These are phyloP conservation scores for Excoecaria agallocha DNA, from an alignment of 345 rosid species.

Conservation along the genomic window DNA sequence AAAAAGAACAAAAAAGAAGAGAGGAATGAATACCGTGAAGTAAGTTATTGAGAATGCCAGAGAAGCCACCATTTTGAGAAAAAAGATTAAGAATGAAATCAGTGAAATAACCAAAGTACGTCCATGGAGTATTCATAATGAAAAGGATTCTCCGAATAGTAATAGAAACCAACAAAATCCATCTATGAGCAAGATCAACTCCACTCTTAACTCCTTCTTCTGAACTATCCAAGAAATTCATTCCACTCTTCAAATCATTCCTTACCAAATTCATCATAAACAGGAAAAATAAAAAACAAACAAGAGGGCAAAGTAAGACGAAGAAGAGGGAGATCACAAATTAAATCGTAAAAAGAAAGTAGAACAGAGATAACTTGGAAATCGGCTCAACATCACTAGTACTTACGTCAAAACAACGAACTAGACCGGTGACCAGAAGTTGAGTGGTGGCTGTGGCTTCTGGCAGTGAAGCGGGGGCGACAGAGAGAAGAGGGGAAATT, in stretches of 20 bases:
- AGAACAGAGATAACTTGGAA: no score
- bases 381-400: no score
- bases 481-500: no score
- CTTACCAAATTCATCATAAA: constrained; percentile 34
- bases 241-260: constrained; percentile 41
- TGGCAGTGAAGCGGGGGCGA: no score
- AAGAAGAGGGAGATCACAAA: no score
- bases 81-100: constrained; percentile 73
- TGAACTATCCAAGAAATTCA: constrained; percentile 57
- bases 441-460: no score
- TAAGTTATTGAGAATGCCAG: constrained; percentile 44
- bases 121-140: constrained; percentile 53
- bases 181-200: constrained; percentile 43
- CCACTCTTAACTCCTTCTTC: constrained; percentile 16
- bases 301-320: no score
- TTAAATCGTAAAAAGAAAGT: no score
- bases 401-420: no score
- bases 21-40: constrained; percentile 39
- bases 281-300: no score
- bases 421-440: no score
- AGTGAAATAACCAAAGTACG: constrained; percentile 46
- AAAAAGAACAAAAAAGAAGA: neutral
- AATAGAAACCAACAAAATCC: constrained; percentile 60
- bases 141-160: constrained; percentile 47
- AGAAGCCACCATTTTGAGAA: constrained; percentile 51